phyloP scores from a whole-genome alignment of 1,284 basidiomycete genomes.

The Ustilago nuda region DNA sequence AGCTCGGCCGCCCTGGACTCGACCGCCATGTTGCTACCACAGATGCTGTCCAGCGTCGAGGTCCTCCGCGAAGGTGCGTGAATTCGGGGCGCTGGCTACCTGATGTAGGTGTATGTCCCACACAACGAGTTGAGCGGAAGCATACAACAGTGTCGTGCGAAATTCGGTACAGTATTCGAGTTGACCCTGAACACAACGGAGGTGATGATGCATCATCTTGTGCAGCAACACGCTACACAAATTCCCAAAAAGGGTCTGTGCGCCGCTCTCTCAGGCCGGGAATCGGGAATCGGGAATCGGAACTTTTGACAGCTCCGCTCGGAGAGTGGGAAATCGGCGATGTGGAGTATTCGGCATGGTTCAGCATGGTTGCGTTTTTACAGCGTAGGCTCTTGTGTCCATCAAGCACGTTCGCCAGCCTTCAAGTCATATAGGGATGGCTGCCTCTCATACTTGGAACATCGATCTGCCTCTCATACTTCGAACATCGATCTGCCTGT shows the following conservation, averaged over 20 bases:
- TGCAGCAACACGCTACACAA: slow-evolving; percentile 2
- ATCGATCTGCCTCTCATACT: background rate
- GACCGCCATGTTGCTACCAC: background rate
- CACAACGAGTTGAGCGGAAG: background rate
- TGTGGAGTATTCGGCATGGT: slow-evolving; percentile 23
- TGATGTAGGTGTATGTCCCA: background rate
- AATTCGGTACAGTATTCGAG: background rate
- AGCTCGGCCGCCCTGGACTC: slow-evolving; percentile 1
- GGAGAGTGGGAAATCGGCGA: slow-evolving; percentile 13
- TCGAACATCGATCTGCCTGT: no score
- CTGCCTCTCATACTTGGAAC: background rate
- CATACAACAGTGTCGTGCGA: background rate
- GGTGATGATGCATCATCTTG: slow-evolving; percentile 1
- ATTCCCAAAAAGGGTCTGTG: slow-evolving; percentile 9
- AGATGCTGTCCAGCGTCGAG: background rate
- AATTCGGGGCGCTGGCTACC: background rate
- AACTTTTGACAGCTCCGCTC: slow-evolving; percentile 11
- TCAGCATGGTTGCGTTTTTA: slow-evolving; percentile 12
- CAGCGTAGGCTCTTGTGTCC: background rate
- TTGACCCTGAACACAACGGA: background rate
- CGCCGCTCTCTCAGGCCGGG: background rate
- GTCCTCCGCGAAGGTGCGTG: background rate
- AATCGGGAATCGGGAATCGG: slow-evolving; percentile 14
- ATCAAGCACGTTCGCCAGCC: background rate
- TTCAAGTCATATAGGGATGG: background rate